Evolutionary conservation across 2,329 filamentous ascomycete species (phyloP).

Genomic region (Rachicladosporium sp.): DNA sequence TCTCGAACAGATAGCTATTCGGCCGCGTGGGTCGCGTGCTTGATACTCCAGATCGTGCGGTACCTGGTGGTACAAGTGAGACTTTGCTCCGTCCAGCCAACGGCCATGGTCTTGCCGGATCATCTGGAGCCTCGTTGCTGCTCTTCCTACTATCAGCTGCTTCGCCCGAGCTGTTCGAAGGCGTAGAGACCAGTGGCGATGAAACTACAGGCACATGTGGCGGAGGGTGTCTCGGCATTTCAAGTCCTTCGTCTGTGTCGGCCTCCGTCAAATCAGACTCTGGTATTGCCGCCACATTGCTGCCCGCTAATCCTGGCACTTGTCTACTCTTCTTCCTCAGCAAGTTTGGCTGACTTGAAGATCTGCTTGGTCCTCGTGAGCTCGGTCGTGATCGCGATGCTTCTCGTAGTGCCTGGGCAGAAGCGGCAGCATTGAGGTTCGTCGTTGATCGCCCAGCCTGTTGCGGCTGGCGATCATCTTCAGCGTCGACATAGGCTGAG

Average conservation of each 20-base stretch:
- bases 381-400: constrained; percentile 9
- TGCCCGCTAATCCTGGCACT: constrained; percentile 1
- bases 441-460: constrained; percentile 23
- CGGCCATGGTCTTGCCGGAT: too few relatives aligned
- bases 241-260: not conserved
- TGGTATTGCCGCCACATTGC: constrained; percentile 2
- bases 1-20: constrained; percentile 9
- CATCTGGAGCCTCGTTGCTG: constrained; percentile 1
- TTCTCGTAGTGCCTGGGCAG: constrained; percentile 23
- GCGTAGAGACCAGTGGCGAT: constrained; percentile 3
- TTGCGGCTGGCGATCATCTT: constrained; percentile 13
- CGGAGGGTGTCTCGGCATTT: constrained; percentile 1
- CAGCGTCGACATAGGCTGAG: constrained; percentile 10
- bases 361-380: constrained; percentile 7
- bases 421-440: constrained; percentile 22
- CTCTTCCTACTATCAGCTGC: constrained; percentile 2
- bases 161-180: constrained; percentile 6
- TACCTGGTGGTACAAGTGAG: constrained; percentile 1
- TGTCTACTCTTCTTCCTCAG: constrained; percentile 9
- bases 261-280: not conserved
- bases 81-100: too few relatives aligned
- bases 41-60: constrained; percentile 3
- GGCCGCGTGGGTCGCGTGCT: constrained; percentile 6
- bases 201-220: not conserved
- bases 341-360: constrained; percentile 9